phyloP scores from a whole-genome alignment of 2,329 filamentous ascomycete genomes.

The Tolypocladium cylindrosporum region DNA sequence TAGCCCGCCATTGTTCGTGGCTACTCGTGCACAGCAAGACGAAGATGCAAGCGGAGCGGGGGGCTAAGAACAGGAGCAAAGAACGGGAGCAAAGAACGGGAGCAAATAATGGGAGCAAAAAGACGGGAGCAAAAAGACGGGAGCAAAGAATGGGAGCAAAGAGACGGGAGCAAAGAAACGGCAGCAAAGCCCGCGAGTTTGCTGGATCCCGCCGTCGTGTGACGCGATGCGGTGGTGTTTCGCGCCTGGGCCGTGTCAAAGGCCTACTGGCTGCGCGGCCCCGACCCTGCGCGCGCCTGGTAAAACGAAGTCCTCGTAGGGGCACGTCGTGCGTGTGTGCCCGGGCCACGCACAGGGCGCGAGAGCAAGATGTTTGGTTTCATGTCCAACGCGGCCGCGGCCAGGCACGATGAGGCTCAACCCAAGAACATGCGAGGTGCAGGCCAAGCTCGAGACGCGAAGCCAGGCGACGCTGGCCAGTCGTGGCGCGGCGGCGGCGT shows the following conservation, averaged over 20 bases:
- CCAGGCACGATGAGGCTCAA: neutral
- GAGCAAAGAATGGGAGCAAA: neutral
- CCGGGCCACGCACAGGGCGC: too few species aligned
- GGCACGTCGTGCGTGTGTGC: too few species aligned
- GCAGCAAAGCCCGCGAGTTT: neutral
- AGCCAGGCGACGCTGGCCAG: neutral
- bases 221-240: neutral
- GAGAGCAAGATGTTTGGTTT: neutral
- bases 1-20: neutral
- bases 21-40: neutral
- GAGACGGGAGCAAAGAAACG: neutral
- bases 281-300: neutral
- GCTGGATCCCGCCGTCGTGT: neutral
- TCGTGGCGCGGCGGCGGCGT: constrained; percentile 1
- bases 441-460: neutral
- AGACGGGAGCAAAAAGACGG: neutral
- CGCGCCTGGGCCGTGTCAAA: neutral
- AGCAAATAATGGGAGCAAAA: neutral
- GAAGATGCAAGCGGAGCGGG: neutral
- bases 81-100: neutral
- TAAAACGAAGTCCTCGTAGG: neutral
- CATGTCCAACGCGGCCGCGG: neutral
- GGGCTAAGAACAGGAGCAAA: neutral
- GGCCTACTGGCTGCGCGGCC: neutral
- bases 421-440: neutral